A percentile compares a stretch with the other conserved stretches of the same genome.
phyloP scores from a whole-genome alignment of 2,329 filamentous ascomycete species.

The Aspergillus eucalypticola region DNA sequence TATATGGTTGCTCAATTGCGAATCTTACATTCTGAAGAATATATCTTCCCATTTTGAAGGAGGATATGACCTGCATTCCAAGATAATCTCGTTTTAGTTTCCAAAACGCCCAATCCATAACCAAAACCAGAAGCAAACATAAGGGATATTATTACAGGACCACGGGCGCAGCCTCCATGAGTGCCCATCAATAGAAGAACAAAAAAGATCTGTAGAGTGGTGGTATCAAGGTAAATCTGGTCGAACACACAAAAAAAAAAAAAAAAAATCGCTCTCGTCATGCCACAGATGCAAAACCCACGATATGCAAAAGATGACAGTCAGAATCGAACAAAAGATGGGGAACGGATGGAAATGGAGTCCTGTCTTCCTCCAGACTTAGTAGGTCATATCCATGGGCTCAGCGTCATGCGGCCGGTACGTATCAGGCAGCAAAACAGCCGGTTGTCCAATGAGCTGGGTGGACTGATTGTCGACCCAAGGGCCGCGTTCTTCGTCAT shows the following conservation, averaged over 20 bases:
- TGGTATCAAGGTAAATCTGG: conserved; percentile 25
- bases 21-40: too few relatives aligned
- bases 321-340: conserved; percentile 13
- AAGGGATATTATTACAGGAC: background rate
- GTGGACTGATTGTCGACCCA: conserved; percentile 57
- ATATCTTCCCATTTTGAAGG: background rate
- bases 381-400: conserved; percentile 32
- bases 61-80: background rate
- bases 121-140: conserved; percentile 9
- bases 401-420: conserved; percentile 31
- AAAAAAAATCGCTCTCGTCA: conserved; percentile 19
- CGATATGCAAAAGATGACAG: conserved; percentile 9
- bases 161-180: background rate
- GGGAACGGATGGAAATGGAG: conserved; percentile 6
- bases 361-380: conserved; percentile 10
- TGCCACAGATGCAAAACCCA: conserved; percentile 25
- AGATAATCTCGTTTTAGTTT: background rate
- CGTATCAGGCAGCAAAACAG: conserved; percentile 33
- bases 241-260: conserved; percentile 9
- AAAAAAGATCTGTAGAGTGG: conserved; percentile 11
- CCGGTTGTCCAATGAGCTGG: conserved; percentile 39
- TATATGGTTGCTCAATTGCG: background rate
- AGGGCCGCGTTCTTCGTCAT: conserved; percentile 80
- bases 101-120: background rate
- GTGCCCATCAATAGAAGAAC: conserved; percentile 2